Evolutionary conservation across 108 stramenopile species (phyloP).

Genomic region (Skeletonema menzelii): DNA sequence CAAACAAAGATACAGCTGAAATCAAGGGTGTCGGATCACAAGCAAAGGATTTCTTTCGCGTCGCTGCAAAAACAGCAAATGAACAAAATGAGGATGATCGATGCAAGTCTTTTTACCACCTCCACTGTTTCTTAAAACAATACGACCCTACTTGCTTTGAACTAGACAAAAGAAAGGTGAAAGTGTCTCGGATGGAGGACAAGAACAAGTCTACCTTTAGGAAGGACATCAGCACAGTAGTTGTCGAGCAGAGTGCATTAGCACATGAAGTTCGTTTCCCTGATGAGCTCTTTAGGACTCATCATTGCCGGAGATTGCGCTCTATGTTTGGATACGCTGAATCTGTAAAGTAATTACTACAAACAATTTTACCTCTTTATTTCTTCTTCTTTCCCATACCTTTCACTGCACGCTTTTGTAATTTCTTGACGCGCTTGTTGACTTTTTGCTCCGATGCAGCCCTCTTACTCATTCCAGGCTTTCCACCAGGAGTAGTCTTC

Average conservation of each 20-base stretch:
- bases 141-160: conserved; percentile 18
- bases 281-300: conserved; percentile 21
- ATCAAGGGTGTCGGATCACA: not conserved
- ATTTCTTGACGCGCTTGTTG: conserved; percentile 69
- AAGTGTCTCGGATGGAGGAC: conserved; percentile 3
- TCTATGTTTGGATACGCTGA: conserved; percentile 32
- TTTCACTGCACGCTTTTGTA: conserved; percentile 66
- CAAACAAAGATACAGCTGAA: not conserved
- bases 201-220: conserved; percentile 1
- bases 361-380: not conserved
- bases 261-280: conserved; percentile 37
- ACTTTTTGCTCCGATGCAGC: conserved; percentile 71
- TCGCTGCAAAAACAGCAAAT: conserved; percentile 9
- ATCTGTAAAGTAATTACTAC: not conserved
- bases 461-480: conserved; percentile 64
- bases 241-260: conserved; percentile 28
- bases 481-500: conserved; percentile 31
- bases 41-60: conserved; percentile 23
- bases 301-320: conserved; percentile 15
- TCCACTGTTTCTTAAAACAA: conserved; percentile 25
- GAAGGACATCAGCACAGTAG: conserved; percentile 15
- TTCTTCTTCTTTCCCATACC: conserved; percentile 79
- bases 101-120: conserved; percentile 33
- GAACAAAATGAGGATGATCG: conserved; percentile 13
- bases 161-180: conserved; percentile 26